Evolutionary conservation across 2,329 filamentous ascomycete genomes (phyloP), one percentile per base, ranked within the genome.

Genomic region (Penicillium palitans): DNA sequence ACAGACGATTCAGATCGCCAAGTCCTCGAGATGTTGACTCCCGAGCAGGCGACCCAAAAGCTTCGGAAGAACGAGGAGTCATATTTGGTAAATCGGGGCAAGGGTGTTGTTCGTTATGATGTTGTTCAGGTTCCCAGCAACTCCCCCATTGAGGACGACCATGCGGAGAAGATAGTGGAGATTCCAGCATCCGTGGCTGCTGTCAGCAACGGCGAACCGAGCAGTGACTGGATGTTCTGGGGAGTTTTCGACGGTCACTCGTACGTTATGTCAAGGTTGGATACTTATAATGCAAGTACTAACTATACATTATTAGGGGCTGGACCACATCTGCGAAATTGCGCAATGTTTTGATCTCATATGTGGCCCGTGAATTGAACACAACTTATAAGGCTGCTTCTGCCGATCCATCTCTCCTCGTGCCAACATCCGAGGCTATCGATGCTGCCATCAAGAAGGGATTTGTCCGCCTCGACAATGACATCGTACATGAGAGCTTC

Each of bases 141-240:
- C 74, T 91, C 96, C 68, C 95, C 95, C 0, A 99, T 99, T 59
- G 95, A 99, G 78, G 95, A 99, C 71, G 96, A 99, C 72, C 95
- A 99, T 72, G 90, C 93, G 52, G 95, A 99, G 79, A 96, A 96
- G 83, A 97, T 98, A 69, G 91, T 99, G 47, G 91, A 98, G 75
- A 86, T 97, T 9, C 89, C 91, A 5, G 83, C 83, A 53, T 81
- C 80, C 50, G 79, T 84, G 40, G 81, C 83, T 27, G 80, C 82
- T 17, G 80, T 81, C 8, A 79, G 83, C 68, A 77, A 83, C 72
- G 77, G 82, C 39, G 81, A 83, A 17, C 64, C 81, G 19, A 86
- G 82, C 59, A 90, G 85, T 61, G 96, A 99, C 76, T 99, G 95
- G 95, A 98, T 98, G 92, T 99, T 99, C 75, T 99, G 96, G 95